phyloP scores from a whole-genome alignment of 2,329 filamentous ascomycete genomes.

The Acrocalymma vagum region DNA sequence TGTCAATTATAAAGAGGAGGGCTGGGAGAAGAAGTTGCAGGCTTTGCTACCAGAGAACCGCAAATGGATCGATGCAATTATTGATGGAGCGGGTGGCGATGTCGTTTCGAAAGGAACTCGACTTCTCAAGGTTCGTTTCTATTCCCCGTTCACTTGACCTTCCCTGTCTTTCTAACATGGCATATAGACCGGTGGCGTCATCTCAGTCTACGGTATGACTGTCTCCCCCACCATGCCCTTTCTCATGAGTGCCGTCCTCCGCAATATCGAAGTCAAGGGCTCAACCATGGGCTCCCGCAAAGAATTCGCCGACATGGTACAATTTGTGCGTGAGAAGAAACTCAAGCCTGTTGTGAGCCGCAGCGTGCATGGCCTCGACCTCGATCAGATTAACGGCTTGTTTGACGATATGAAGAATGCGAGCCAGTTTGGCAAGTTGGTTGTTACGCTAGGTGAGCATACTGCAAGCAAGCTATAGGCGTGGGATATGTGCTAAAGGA shows the following conservation, averaged over 20 bases:
- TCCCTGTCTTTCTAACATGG: neutral
- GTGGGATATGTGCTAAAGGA: too few species aligned
- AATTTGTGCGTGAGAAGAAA: slow-evolving; percentile 77
- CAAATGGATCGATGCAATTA: slow-evolving; percentile 79
- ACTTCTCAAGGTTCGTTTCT: slow-evolving; percentile 68
- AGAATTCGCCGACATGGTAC: slow-evolving; percentile 91
- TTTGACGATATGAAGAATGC: slow-evolving; percentile 90
- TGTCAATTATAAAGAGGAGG: slow-evolving; percentile 79
- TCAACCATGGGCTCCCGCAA: slow-evolving; percentile 89
- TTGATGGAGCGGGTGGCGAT: slow-evolving; percentile 91
- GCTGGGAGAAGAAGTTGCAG: slow-evolving; percentile 81
- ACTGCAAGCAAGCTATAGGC: slow-evolving; percentile 44
- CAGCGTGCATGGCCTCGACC: slow-evolving; percentile 74
- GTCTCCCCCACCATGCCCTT: slow-evolving; percentile 85
- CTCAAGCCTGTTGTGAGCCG: slow-evolving; percentile 82
- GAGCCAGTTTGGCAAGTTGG: slow-evolving; percentile 90
- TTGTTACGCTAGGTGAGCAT: slow-evolving; percentile 62
- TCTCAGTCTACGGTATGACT: slow-evolving; percentile 93
- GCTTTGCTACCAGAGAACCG: slow-evolving; percentile 69
- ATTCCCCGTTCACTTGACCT: neutral
- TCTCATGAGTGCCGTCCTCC: slow-evolving; percentile 82
- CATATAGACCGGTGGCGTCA: slow-evolving; percentile 75
- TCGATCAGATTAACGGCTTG: slow-evolving; percentile 80
- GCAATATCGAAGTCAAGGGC: slow-evolving; percentile 86
- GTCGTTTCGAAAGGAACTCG: slow-evolving; percentile 73